Base-by-base conservation (phyloP, 202 grass and related monocot genomes). In the Setaria viridis region DNA sequence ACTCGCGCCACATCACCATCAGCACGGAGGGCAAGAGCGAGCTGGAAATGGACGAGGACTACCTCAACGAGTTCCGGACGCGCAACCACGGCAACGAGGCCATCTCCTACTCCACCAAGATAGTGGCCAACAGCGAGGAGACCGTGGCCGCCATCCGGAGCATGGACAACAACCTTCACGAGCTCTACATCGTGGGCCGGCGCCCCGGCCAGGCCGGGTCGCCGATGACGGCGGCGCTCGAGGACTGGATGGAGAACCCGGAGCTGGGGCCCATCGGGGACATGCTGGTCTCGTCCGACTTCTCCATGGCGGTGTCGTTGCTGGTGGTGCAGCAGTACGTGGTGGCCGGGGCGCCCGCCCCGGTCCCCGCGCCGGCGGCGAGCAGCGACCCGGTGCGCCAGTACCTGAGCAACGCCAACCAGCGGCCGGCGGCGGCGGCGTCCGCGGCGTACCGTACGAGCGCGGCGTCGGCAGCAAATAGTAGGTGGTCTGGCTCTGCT, bases 211-310 rank as follows among this genome's bases (percentile, higher is more conserved):
- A 87, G 82, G 48, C 74, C 43, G 87, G 85, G 17, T 90, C 87
- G 48, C 73, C 74, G 41, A 89, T 98, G 80, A 91, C 91, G n/a
- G 35, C 77, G 21, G 75, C 87, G 43, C 82, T 98, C 21, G 87
- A 76, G 55, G 91, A 95, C 29, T 98, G 91, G 91, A 89, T 83
- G 46, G 96, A 98, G 71, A 94, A 74, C 81, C 88, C 93, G 11
- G 95, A 98, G 82, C 76, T 98, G 60, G 95, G 95, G 19, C 91
- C 93, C 19, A 92, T 98, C 2, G 95, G 95, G 5, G 95, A 98
- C 95, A 83, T 94, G 74, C 83, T 98, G 50, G 93, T 92, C 32
- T 95, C 95, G 35, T 87, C 93, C 19, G 93, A 98, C 57, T 95
- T 98, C 84, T 82, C 91, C 2, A 70, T 74, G 78, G 20, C 83